Conservation (phyloP, 768 basidiomycete genomes). For the Pleurotus eryngii region DNA sequence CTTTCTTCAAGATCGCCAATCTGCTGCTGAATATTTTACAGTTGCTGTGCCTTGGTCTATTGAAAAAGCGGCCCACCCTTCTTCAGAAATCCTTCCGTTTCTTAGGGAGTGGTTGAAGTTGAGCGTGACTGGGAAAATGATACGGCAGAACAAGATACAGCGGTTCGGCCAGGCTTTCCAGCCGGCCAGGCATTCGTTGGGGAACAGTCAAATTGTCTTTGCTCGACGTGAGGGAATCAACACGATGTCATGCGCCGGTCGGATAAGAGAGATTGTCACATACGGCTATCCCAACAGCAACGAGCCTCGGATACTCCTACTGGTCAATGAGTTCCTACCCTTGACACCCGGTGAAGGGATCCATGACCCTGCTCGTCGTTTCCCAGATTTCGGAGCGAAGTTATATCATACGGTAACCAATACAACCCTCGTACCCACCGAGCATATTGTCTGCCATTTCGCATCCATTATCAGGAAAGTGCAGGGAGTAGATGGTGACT, state of each 20-base stretch:
- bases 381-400: constrained; percentile 9
- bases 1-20: not conserved
- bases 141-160: not conserved
- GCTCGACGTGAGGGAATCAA: not conserved
- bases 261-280: constrained; percentile 9
- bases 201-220: constrained; percentile 10
- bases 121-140: not conserved
- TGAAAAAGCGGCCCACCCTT: not conserved
- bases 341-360: not conserved
- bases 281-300: constrained; percentile 1
- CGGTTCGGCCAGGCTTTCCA: constrained; percentile 3
- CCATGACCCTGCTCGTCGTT: constrained; percentile 8
- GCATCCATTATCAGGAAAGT: not conserved
- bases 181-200: not conserved
- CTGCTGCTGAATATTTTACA: not conserved
- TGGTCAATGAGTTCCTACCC: not conserved
- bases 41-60: not conserved
- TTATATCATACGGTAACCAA: constrained; percentile 6
- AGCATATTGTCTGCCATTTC: constrained; percentile 13
- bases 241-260: constrained; percentile 7
- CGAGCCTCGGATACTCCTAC: constrained; percentile 2
- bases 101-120: too few relatives aligned
- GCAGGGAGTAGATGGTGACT: too few relatives aligned
- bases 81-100: too few relatives aligned
- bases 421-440: constrained; percentile 1